Evolutionary conservation across 106 monocot species (phyloP), one percentile per base, ranked within the genome.

Genomic region (Phalaenopsis aphrodite): DNA sequence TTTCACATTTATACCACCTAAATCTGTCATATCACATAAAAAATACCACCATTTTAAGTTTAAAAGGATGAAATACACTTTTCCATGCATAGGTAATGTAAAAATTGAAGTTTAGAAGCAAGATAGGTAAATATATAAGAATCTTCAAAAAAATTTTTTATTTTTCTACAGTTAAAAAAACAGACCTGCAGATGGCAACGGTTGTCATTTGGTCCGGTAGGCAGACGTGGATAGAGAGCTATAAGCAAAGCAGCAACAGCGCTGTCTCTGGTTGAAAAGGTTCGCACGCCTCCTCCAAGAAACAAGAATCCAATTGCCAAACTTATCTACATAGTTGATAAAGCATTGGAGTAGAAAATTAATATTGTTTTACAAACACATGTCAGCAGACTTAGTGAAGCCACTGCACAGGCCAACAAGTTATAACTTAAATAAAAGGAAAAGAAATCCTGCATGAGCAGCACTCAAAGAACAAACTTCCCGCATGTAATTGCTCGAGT

Each of bases 181-280:
- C 41, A 69, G 75, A 91, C 98, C 98, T 98, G 98, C 67, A 98
- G 94, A 78, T 94, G 94, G 72, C 94, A 98, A 42, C 98, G 92
- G 81, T 98, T 98, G 52, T 98, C 98, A 92, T 94, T 94, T 86
- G 94, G 98, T 56, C 92, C 94, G 65, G 94, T 85, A 72, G 98
- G 98, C 64, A 98, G 85, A 67, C 98, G 94, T 72, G 98, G 98
- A 80, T 98, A 98, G 77, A 98, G 87, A 61, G 98, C 83, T 56
- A 98, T 91, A 69, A 98, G 81, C 76, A 98, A 80, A 81, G 92
- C 92, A 79, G 98, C 98, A 84, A 98, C 78, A 41, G 98, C 89
- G 85, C 91, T 98, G 78, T 94, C 94, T 77, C 81, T 69, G 52
- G 94, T 98, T 72, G 94, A 98, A 87, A 98, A 98, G 56, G 98